Conservation (phyloP, 2,329 filamentous ascomycete species). For the Lithohypha guttulata region DNA sequence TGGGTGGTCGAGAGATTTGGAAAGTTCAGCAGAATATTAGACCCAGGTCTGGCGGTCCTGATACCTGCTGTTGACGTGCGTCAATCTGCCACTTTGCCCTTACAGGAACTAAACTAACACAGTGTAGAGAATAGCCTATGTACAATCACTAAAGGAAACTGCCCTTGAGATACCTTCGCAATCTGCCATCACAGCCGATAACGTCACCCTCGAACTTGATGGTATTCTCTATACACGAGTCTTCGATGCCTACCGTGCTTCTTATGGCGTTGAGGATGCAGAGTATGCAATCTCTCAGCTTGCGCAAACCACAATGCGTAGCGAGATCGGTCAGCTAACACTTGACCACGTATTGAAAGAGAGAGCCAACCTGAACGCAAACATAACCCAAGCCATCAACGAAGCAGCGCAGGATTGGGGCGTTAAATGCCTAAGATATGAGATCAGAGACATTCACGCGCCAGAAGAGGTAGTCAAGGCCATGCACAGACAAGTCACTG, state of each 20-base stretch:
- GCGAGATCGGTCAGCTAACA: conserved; percentile 90
- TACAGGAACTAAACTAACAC: not conserved
- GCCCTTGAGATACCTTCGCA: conserved; percentile 96
- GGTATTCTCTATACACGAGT: conserved; percentile 92
- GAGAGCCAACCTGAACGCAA: conserved; percentile 87
- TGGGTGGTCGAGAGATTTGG: conserved; percentile 99
- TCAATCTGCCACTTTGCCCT: not conserved
- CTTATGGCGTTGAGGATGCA: conserved; percentile 95
- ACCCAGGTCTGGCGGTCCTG: conserved; percentile 81
- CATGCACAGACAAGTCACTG: conserved; percentile 97
- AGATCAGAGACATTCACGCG: conserved; percentile 96
- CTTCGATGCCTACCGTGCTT: conserved; percentile 96
- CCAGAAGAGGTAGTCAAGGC: conserved; percentile 87
- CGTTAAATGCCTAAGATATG: conserved; percentile 89
- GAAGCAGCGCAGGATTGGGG: conserved; percentile 96
- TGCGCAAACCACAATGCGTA: conserved; percentile 97
- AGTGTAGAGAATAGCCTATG: conserved; percentile 69
- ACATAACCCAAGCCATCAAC: conserved; percentile 98
- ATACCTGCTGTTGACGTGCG: conserved; percentile 68
- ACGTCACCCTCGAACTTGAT: conserved; percentile 91
- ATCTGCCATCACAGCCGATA: conserved; percentile 96
- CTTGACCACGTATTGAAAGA: conserved; percentile 98
- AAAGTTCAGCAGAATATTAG: conserved; percentile 84
- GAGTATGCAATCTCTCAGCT: conserved; percentile 98
- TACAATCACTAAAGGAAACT: conserved; percentile 91